Evolutionary conservation across 2,329 filamentous ascomycete species (phyloP).

Genomic region (Diplocarpon mali): DNA sequence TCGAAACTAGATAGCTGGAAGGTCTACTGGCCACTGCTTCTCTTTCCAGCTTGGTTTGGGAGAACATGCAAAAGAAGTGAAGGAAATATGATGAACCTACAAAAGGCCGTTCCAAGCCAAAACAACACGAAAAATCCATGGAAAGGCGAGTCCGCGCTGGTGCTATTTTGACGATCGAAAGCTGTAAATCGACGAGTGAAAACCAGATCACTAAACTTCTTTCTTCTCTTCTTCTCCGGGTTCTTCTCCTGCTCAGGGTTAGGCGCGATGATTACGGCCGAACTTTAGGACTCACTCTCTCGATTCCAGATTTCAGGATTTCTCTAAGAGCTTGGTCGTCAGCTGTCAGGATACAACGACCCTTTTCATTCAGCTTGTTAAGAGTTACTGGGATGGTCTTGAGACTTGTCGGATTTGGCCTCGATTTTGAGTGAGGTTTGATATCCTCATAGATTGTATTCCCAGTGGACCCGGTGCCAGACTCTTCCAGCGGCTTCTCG

Average conservation of each 20-base stretch:
- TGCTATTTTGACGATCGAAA: conserved; percentile 62
- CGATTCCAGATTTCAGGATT: conserved; percentile 19
- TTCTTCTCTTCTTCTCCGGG: conserved; percentile 18
- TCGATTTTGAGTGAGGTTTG: conserved; percentile 6
- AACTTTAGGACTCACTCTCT: conserved; percentile 13
- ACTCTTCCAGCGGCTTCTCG: conserved; percentile 8
- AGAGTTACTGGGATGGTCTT: conserved; percentile 24
- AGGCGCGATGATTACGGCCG: not conserved
- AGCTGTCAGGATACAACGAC: conserved; percentile 22
- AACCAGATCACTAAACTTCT: conserved; percentile 42
- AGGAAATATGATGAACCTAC: conserved; percentile 41
- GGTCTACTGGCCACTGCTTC: too few relatives aligned
- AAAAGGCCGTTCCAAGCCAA: conserved; percentile 59
- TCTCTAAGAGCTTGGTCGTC: conserved; percentile 21
- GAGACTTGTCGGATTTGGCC: conserved; percentile 10
- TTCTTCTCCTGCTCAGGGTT: conserved; percentile 15
- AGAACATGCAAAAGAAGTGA: too few relatives aligned
- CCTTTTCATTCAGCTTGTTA: conserved; percentile 22
- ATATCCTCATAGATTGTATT: conserved; percentile 16
- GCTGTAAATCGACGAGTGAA: conserved; percentile 65
- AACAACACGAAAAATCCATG: conserved; percentile 73
- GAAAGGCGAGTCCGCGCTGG: conserved; percentile 56
- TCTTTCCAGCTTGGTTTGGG: too few relatives aligned
- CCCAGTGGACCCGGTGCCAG: conserved; percentile 1
- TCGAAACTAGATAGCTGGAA: not conserved